Base-by-base conservation (phyloP, 2,329 filamentous ascomycete species). In the Emergomyces orientalis region DNA sequence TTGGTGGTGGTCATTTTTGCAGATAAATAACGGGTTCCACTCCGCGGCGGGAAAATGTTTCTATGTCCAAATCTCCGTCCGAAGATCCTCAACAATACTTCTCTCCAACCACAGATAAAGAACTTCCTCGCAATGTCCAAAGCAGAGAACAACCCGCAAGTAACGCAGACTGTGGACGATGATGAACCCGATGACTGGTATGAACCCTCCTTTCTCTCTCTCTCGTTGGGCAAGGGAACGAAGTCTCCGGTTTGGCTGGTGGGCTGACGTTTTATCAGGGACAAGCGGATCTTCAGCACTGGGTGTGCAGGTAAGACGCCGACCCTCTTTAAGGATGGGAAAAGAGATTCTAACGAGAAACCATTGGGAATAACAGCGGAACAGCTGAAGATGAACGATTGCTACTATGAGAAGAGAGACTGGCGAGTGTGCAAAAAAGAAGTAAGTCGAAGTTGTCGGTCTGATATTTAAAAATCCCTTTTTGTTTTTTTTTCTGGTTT, bases 171-270 rank as follows among this genome's bases (percentile, higher is more conserved):
- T 34, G 80, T 84, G 54, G 84, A 86, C 45, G 89, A 93, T 63
- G 91, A 97, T 76, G 93, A 97, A 76, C 90, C 90, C 3, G 94
- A 97, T 81, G 93, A 96, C 64, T 97, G 93, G 94, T 97, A 80
- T 76, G 84, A 45, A 51, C 30, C 66, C 67, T 56, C 32, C 32
- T 39, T 22, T 56, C 54, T 47, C n/a, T n/a, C 30, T 13, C 19
- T 56, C 66, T 69, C 54, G 47, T 62, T 51, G 63, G 63, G 19
- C 59, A 47, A 63, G 32, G 27, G 32, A 57, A 49, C 30, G 41
- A 2, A 27, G 34, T 17, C 34, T n/a, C 30, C 47, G 22, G 7
- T 37, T 54, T 51, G 59, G 49, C 34, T 55, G 63, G 37, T 58
- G 27, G 37, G 19, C 54, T 56, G n/a, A 39, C 54, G 14, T 37